Conservation (phyloP, 441 rosid species). For the Theobroma grandiflorum region DNA sequence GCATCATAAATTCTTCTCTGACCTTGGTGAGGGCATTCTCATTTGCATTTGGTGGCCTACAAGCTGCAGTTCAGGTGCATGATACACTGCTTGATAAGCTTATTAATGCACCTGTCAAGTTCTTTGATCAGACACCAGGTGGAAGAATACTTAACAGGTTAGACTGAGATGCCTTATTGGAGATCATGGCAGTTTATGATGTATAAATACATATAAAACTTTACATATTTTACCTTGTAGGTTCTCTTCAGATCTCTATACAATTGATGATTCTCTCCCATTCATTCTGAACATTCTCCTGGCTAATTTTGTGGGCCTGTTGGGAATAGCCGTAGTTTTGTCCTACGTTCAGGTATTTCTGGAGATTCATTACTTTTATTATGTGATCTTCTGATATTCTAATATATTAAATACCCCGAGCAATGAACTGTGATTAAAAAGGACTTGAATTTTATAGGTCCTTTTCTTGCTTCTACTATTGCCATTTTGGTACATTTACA, state of each 20-base stretch:
- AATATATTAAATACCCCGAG: constrained; percentile 6
- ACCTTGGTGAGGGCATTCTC: constrained; percentile 96
- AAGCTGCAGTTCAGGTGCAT: constrained; percentile 85
- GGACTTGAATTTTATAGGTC: constrained; percentile 56
- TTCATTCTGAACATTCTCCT: constrained; percentile 95
- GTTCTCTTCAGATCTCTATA: constrained; percentile 97
- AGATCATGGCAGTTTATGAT: constrained; percentile 23
- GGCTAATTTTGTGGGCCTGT: constrained; percentile 91
- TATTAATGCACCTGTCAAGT: constrained; percentile 80
- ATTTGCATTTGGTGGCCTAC: constrained; percentile 94
- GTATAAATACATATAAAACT: constrained; percentile 19
- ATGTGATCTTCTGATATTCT: constrained; percentile 18
- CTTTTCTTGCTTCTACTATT: constrained; percentile 81
- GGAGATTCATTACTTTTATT: constrained; percentile 28
- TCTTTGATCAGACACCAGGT: constrained; percentile 96
- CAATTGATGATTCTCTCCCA: constrained; percentile 98
- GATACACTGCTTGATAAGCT: constrained; percentile 71
- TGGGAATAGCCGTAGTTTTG: constrained; percentile 86
- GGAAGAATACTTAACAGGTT: constrained; percentile 99
- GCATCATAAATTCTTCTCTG: constrained; percentile 67
- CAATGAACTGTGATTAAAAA: constrained; percentile 19
- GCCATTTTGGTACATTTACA: constrained; percentile 96
- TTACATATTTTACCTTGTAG: constrained; percentile 47
- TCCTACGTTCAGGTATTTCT: constrained; percentile 87
- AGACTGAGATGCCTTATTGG: constrained; percentile 32